Evolutionary conservation across 345 rosid genomes (phyloP).

Genomic region (Sapria himalayana): DNA sequence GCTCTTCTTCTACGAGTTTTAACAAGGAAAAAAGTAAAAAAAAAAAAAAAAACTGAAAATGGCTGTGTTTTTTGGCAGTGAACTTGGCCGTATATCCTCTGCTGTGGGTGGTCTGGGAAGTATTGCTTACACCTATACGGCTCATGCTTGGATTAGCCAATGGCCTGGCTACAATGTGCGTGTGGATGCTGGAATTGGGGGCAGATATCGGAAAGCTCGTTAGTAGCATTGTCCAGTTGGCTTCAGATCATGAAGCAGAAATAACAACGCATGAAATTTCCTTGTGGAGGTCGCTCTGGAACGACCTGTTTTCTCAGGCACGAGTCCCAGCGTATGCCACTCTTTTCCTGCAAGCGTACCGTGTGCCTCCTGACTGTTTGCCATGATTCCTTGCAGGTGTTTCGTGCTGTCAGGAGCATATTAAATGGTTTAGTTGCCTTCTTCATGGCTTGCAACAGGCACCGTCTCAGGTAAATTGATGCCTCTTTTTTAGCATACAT

Average conservation of each 20-base stretch:
- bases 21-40: background rate
- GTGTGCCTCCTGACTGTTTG: slow-evolving; percentile 19
- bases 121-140: slow-evolving; percentile 46
- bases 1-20: background rate
- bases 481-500: background rate
- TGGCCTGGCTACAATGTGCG: slow-evolving; percentile 21
- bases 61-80: slow-evolving; percentile 19
- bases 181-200: slow-evolving; percentile 19
- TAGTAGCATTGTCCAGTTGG: slow-evolving; percentile 29
- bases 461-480: slow-evolving; percentile 62
- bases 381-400: slow-evolving; percentile 35
- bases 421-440: slow-evolving; percentile 73
- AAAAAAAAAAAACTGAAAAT: slow-evolving; percentile 2
- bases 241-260: slow-evolving; percentile 43
- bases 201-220: slow-evolving; percentile 36
- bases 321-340: slow-evolving; percentile 8
- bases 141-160: slow-evolving; percentile 29
- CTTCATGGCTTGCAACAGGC: slow-evolving; percentile 86
- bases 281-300: slow-evolving; percentile 83
- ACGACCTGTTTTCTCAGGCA: slow-evolving; percentile 92
- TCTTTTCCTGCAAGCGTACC: slow-evolving; percentile 46
- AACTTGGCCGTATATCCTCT: slow-evolving; percentile 35
- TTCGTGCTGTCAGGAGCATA: slow-evolving; percentile 79
- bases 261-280: slow-evolving; percentile 50
- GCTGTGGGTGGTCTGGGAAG: slow-evolving; percentile 48